A percentile compares a stretch with the other conserved stretches of the same genome.
Conservation (phyloP, 2,329 filamentous ascomycete species). For the Zarea fungicola region DNA sequence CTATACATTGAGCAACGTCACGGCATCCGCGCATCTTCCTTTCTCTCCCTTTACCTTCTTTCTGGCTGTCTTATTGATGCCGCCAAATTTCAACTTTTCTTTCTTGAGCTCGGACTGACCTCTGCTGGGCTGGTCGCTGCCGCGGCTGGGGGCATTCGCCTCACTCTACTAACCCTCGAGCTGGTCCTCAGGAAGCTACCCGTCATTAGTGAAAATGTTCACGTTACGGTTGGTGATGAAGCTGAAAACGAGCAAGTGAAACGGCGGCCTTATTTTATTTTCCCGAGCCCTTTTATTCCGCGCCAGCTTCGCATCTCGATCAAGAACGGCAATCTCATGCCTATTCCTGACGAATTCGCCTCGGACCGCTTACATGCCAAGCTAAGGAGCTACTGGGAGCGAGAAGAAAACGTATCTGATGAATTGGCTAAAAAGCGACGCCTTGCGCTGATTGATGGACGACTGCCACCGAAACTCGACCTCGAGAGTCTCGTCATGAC, state of each 20-base stretch:
- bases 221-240: neutral
- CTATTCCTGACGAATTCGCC: constrained; percentile 1
- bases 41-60: neutral
- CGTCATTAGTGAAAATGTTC: neutral
- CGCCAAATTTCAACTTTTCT: constrained; percentile 2
- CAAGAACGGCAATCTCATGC: constrained; percentile 9
- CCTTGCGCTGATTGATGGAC: neutral
- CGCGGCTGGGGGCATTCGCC: neutral
- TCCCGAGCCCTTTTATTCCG: neutral
- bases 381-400: constrained; percentile 7
- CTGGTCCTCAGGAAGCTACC: neutral
- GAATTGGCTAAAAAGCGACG: neutral
- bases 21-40: neutral
- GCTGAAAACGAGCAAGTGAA: neutral
- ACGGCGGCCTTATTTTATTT: neutral
- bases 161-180: neutral
- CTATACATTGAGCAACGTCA: constrained; percentile 8
- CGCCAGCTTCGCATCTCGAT: constrained; percentile 9
- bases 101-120: neutral
- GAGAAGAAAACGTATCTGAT: neutral
- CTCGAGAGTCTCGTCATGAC: neutral
- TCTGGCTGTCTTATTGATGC: constrained; percentile 4
- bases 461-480: neutral
- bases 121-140: neutral
- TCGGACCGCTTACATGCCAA: constrained; percentile 6